Evolutionary conservation across 441 rosid species (phyloP).

Genomic region (Pelargonium myrrhifolium): DNA sequence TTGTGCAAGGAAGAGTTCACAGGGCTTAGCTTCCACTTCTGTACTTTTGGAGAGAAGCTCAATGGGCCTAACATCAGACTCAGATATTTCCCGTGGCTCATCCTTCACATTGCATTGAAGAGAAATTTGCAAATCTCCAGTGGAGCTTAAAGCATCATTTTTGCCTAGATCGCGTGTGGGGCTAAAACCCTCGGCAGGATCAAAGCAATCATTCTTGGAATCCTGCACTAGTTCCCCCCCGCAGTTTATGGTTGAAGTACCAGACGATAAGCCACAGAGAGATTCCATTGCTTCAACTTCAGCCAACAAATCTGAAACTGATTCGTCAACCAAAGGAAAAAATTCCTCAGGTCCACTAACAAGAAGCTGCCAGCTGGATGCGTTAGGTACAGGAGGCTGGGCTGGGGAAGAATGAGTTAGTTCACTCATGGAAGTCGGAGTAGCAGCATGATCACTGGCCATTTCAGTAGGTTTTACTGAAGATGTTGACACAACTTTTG

Average conservation of each 20-base stretch:
- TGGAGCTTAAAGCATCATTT: constrained; percentile 68
- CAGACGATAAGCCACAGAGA: constrained; percentile 60
- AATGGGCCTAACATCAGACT: constrained; percentile 30
- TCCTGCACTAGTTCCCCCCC: constrained; percentile 40
- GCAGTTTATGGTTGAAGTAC: constrained; percentile 59
- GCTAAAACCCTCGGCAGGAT: constrained; percentile 59
- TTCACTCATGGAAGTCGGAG: constrained; percentile 57
- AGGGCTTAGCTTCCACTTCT: constrained; percentile 36
- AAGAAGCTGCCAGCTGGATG: constrained; percentile 59
- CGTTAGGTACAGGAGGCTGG: constrained; percentile 34
- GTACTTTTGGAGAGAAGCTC: constrained; percentile 41
- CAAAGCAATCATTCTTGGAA: constrained; percentile 66
- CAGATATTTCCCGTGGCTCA: constrained; percentile 28
- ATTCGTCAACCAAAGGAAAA: constrained; percentile 65
- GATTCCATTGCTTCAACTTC: constrained; percentile 99
- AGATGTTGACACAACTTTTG: constrained; percentile 37
- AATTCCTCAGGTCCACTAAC: constrained; percentile 58
- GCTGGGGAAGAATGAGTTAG: constrained; percentile 35
- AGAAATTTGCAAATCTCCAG: constrained; percentile 49
- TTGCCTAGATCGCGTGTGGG: constrained; percentile 54
- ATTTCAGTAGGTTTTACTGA: constrained; percentile 42
- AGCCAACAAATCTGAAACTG: constrained; percentile 94
- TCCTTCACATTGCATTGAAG: constrained; percentile 39
- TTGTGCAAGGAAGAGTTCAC: constrained; percentile 32
- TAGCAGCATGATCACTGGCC: constrained; percentile 40